phyloP scores from a whole-genome alignment of 805 yeast genomes.

The Hermanozyma aechmeae region DNA sequence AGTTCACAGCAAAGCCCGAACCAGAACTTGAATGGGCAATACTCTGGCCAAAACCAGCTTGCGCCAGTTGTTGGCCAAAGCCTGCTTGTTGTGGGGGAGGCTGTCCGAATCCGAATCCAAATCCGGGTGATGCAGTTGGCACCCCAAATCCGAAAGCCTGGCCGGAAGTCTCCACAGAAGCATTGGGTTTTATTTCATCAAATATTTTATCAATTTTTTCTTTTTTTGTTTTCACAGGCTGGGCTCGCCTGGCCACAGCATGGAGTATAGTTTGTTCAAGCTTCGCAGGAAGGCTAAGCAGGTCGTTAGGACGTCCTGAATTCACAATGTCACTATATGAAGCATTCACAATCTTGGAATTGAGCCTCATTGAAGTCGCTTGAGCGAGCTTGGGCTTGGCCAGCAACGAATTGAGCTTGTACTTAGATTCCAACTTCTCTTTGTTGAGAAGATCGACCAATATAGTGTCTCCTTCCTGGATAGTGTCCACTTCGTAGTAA shows the following conservation, averaged over 20 bases:
- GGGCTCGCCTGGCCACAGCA: too few species aligned
- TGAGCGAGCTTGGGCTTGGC: conserved; percentile 32
- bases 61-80: not conserved
- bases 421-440: conserved; percentile 29
- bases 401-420: conserved; percentile 26
- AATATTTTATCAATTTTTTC: too few species aligned
- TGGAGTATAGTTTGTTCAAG: too few species aligned
- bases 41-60: conserved; percentile 1
- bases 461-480: conserved; percentile 19
- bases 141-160: too few species aligned
- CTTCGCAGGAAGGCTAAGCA: too few species aligned
- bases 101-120: too few species aligned
- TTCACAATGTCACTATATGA: conserved; percentile 21
- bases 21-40: too few species aligned
- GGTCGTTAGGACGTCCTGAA: conserved; percentile 20
- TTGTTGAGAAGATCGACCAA: conserved; percentile 32
- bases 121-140: too few species aligned
- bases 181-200: too few species aligned
- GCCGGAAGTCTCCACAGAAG: too few species aligned
- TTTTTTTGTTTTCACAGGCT: too few species aligned
- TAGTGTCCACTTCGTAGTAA: conserved; percentile 49
- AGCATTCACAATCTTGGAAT: conserved; percentile 15
- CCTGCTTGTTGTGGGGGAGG: conserved; percentile 1
- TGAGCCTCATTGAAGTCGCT: conserved; percentile 23
- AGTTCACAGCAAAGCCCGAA: too few species aligned